Evolutionary conservation across 2,329 filamentous ascomycete genomes (phyloP).

Genomic region (Monilinia aucupariae): DNA sequence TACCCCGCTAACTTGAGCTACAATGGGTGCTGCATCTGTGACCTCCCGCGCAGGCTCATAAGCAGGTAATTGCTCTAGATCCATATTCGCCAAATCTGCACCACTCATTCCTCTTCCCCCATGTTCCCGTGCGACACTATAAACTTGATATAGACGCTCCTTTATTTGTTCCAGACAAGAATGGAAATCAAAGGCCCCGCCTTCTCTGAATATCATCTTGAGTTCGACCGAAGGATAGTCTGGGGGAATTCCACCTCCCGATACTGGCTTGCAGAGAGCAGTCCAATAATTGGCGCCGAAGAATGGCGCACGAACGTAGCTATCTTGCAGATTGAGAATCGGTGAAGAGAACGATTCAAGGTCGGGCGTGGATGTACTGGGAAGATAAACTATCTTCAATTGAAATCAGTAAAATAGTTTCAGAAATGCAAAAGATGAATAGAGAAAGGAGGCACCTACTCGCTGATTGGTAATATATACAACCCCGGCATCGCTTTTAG

Average conservation of each 20-base stretch:
- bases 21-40: constrained; percentile 16
- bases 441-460: constrained; percentile 48
- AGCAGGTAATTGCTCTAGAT: constrained; percentile 81
- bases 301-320: constrained; percentile 80
- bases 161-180: constrained; percentile 76
- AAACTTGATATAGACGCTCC: constrained; percentile 74
- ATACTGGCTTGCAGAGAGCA: constrained; percentile 71
- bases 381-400: constrained; percentile 77
- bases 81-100: constrained; percentile 57
- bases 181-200: constrained; percentile 90
- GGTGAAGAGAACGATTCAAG: constrained; percentile 86
- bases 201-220: constrained; percentile 87
- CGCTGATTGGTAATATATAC: constrained; percentile 81
- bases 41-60: constrained; percentile 58
- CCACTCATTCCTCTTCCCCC: constrained; percentile 46
- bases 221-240: constrained; percentile 69
- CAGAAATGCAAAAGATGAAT: constrained; percentile 2
- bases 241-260: constrained; percentile 75
- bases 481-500: constrained; percentile 68
- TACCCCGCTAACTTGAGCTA: constrained; percentile 26
- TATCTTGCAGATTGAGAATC: constrained; percentile 81
- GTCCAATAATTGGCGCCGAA: constrained; percentile 92
- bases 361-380: constrained; percentile 57
- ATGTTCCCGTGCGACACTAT: constrained; percentile 66
- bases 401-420: constrained; percentile 21